Percentiles rank a stretch among this genome's conserved stretches.
Evolutionary conservation across 176 grass and related monocot species (phyloP).

Genomic region (Lolium perenne): DNA sequence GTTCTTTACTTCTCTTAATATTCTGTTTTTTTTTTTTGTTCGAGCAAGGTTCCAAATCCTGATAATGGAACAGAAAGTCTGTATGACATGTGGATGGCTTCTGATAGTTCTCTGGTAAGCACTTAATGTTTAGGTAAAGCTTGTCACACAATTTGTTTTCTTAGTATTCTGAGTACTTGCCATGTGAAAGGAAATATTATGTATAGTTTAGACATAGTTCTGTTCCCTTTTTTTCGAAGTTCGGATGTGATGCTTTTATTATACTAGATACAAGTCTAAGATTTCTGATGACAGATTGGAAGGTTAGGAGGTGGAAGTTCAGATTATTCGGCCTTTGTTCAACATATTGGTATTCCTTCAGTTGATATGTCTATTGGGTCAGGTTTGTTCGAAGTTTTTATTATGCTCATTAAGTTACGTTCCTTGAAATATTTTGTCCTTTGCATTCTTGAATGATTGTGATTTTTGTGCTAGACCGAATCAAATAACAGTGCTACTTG

Average conservation of each 20-base stretch:
- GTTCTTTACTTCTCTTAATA: conserved; percentile 23
- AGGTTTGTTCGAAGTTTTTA: conserved; percentile 55
- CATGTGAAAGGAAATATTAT: not conserved
- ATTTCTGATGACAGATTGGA: conserved; percentile 61
- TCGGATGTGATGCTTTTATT: conserved; percentile 3
- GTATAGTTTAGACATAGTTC: not conserved
- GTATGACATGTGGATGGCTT: conserved; percentile 74
- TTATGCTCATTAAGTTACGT: not conserved
- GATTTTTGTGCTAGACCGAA: not conserved
- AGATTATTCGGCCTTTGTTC: conserved; percentile 86
- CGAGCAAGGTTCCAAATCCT: conserved; percentile 78
- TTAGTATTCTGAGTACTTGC: conserved; percentile 19
- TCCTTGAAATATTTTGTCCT: conserved; percentile 20
- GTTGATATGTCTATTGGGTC: conserved; percentile 70
- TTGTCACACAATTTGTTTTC: not conserved
- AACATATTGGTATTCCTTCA: conserved; percentile 88
- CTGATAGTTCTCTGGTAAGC: conserved; percentile 63
- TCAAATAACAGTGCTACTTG: conserved; percentile 21
- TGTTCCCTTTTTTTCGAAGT: conserved; percentile 18
- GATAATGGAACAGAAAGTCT: conserved; percentile 71
- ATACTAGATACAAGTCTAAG: conserved; percentile 24
- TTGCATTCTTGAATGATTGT: not conserved
- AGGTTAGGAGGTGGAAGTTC: conserved; percentile 85
- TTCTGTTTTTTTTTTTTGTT: conserved; percentile 33
- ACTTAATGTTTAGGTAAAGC: conserved; percentile 25